Evolutionary conservation across 306 rosid species (phyloP), one percentile per base, ranked within the genome.

Genomic region (Glycine soja): DNA sequence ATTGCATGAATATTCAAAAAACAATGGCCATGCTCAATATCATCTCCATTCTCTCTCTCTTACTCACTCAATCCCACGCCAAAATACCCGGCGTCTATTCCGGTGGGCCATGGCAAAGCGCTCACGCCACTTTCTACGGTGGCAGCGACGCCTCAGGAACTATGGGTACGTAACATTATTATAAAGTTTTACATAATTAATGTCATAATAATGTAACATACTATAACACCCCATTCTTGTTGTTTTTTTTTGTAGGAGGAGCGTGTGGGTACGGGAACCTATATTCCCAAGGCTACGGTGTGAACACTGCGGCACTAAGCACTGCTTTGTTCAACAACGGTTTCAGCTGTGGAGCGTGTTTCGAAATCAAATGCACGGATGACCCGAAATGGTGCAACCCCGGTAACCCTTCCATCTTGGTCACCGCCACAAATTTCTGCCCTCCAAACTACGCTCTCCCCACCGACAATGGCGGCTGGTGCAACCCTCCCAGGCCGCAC

Each of bases 401-500:
- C 0, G 70, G 70, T 34, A 64, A 38, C 48, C 70, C 70, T 64
- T 64, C 70, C 10, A 64, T 64, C 70, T 36, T 64, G 6, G 18
- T 64, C 19, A 38, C 70, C 11, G 70, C 70, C 47, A 64, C 70
- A 8, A 64, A 64, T 19, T 64, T 64, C 19, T 64, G 70, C 7
- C 70, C 70, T 36, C 70, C 70, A 2, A 64, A 64, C 19, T 64
- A 64, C 10, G 70, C 46, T 64, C 70, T 64, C 2, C 70, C 70
- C 18, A 34, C 11, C 47, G 70, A 64, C 19, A 64, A 64, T 36
- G 93, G 93, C 1, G 93, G 93, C 0, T 90, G 93, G 93, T 90
- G 93, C 76, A 90, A 90, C 83, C 93, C 93, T 53, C 93, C 93
- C 4, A 83, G 91, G 1, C 54, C 90, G 0, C 93, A 90, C 40